Percentiles rank a stretch among this genome's conserved stretches.
Evolutionary conservation across 164 flowering plant species (phyloP).

Genomic region (Vitis riparia): DNA sequence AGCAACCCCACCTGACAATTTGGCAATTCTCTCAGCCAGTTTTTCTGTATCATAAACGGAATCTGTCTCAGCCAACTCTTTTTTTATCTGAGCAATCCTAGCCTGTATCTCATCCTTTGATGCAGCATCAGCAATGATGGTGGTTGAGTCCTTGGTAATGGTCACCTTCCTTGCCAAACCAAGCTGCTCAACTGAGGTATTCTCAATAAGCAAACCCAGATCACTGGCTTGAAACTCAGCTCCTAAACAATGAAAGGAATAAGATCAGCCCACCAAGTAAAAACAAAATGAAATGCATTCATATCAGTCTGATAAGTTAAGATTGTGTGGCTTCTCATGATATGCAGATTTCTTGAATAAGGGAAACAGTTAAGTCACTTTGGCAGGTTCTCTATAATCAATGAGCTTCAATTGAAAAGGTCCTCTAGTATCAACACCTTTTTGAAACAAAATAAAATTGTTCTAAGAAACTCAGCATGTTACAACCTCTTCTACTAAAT

Average conservation of each 20-base stretch:
- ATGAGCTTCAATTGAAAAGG: too few species aligned
- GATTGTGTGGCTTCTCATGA: too few species aligned
- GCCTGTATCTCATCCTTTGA: constrained; percentile 95
- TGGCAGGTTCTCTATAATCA: too few species aligned
- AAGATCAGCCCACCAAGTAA: neutral
- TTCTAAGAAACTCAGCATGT: too few species aligned
- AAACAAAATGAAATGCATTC: neutral
- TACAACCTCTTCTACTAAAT: too few species aligned
- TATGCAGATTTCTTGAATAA: too few species aligned
- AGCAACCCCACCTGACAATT: constrained; percentile 97
- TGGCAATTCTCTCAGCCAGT: constrained; percentile 97
- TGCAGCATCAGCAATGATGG: constrained; percentile 95
- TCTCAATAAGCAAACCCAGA: constrained; percentile 78
- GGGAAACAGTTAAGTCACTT: too few species aligned
- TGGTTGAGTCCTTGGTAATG: constrained; percentile 84
- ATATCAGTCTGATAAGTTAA: neutral
- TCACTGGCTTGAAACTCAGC: constrained; percentile 94
- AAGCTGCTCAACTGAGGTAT: constrained; percentile 80
- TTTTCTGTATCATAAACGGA: constrained; percentile 93
- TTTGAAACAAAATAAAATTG: neutral
- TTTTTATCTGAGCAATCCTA: constrained; percentile 89
- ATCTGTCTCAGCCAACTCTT: constrained; percentile 85
- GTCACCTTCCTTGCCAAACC: constrained; percentile 92
- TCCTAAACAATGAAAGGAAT: constrained; percentile 35
- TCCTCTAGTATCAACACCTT: too few species aligned